phyloP scores from a whole-genome alignment of 352 stramenopile species.

The Phytophthora meadii region DNA sequence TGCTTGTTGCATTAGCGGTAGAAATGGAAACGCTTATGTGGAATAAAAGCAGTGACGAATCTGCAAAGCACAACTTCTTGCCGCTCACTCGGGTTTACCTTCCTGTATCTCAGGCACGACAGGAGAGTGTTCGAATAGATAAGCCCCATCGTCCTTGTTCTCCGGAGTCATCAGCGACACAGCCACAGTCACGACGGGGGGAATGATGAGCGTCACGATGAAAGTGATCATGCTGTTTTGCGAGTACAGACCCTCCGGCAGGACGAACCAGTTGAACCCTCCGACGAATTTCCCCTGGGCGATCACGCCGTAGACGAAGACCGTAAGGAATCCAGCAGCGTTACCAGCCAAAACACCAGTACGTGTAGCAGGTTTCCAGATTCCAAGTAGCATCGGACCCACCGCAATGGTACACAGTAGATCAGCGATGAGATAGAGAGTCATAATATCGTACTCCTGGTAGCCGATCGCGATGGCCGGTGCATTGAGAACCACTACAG shows the following conservation, averaged over 20 bases:
- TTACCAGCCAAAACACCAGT: slow-evolving; percentile 56
- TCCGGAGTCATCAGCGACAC: slow-evolving; percentile 56
- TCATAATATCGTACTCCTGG: slow-evolving; percentile 73
- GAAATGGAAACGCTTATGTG: no score
- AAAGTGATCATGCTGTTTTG: slow-evolving; percentile 85
- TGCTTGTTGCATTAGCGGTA: no score
- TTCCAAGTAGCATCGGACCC: slow-evolving; percentile 69
- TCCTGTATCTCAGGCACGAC: slow-evolving; percentile 7
- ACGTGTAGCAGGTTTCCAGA: slow-evolving; percentile 60
- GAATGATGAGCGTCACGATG: slow-evolving; percentile 72
- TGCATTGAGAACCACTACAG: slow-evolving; percentile 67
- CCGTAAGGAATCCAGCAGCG: slow-evolving; percentile 62
- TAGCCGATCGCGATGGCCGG: slow-evolving; percentile 73
- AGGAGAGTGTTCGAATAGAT: slow-evolving; percentile 30
- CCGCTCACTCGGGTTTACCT: background rate
- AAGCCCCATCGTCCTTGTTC: slow-evolving; percentile 35
- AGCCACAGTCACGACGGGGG: slow-evolving; percentile 54
- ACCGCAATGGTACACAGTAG: slow-evolving; percentile 78
- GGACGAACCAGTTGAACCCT: slow-evolving; percentile 78
- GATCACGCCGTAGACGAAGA: slow-evolving; percentile 71
- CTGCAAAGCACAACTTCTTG: background rate
- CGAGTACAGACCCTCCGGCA: slow-evolving; percentile 80
- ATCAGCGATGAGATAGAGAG: slow-evolving; percentile 81
- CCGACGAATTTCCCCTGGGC: slow-evolving; percentile 69
- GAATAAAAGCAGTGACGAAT: no score